Base-by-base conservation (phyloP, 768 basidiomycete genomes). In the Fistulinella prunicolor region DNA sequence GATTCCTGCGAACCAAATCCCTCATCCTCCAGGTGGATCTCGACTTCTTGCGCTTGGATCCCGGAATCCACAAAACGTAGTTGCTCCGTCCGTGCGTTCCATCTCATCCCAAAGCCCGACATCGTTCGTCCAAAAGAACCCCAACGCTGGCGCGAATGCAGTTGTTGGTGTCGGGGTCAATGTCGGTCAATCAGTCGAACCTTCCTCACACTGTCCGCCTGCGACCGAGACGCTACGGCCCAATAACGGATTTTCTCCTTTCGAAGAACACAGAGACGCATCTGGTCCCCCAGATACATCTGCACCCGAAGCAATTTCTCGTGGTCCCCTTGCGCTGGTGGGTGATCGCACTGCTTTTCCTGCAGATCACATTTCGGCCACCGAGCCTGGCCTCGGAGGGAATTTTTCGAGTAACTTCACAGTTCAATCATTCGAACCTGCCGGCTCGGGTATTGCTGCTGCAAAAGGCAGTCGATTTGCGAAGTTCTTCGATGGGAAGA, bases 401-500 rank as follows among this genome's bases (percentile, higher is more conserved):
- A 49, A 49, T 0, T 54, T 62, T 53, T 49, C 52, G 34, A 53
- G 46, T 38, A 57, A 21, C 22, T 49, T 51, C 28, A 17, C 49
- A 16, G 28, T 41, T 21, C 63, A 52, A 36, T 39, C 59, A 7
- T 63, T 65, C 14, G 65, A 67, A 41, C 53, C 62, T 38, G 64
- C 61, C 43, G 71, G 70, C 21, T 72, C 73, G 22, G 74, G 77
- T 26, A 71, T 78, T 59, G 72, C 79, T 13, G 69, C 73, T 26
- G 75, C 74, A 21, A 89, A 85, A 64, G 89, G 89, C 34, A 91
- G 89, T 61, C 82, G 89, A 30, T 86, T 91, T 63, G 89, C 88
- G 26, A 92, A 90, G 62, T 89, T 90, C 66, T 92, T 91, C 54
- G 89, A 91, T 56, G 77, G 77, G n/a, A 89, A 87, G 64, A 60